Evolutionary conservation across 2,329 filamentous ascomycete genomes (phyloP), one percentile per base, ranked within the genome.

Genomic region (Colletotrichum neosansevieriae): DNA sequence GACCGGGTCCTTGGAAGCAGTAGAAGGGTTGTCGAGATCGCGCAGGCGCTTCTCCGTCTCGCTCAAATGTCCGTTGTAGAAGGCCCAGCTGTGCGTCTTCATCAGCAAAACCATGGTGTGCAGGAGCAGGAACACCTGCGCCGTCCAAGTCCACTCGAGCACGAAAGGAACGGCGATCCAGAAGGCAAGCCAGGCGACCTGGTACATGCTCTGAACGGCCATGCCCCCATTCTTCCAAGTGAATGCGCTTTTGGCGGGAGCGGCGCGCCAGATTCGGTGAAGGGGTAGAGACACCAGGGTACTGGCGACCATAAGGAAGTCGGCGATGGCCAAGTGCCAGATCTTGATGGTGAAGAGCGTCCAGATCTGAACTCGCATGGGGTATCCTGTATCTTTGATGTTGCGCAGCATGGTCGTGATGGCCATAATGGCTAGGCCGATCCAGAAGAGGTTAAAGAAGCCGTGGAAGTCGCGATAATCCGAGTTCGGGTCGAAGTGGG

Each of bases 11-110:
- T 72, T 72, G 13, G 73, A 72, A 9, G 88, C 87, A 4, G 86
- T 89, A 3, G 68, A 58, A 2, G 94, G 94, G 64, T 88, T 81
- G 78, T 99, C 96, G 38, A 99, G 89, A 45, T 89, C 89, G 63
- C 88, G 88, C 12, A 99, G 85, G 11, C 94, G 91, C 76, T 91
- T 90, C 78, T 97, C 89, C 0, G 94, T 97, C 78, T 96, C 93
- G 73, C 92, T 93, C 15, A 99, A 85, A 79, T 99, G 96, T 11
- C 96, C 96, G 75, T 98, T 98, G 83, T 99, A 99, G 79, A 98
- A 99, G 24, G 94, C 92, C 76, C 97, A 99, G 6, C 94, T 98
- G 79, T 99, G 96, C 89, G 98, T 96, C 84, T 99, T 99, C 96
- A 99, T 99, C 58, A 98, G 89, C 19, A 99, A 85, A 7, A 93